Evolutionary conservation across 495 filamentous ascomycete genomes (phyloP).

Genomic region (Endocarpon pusillum): DNA sequence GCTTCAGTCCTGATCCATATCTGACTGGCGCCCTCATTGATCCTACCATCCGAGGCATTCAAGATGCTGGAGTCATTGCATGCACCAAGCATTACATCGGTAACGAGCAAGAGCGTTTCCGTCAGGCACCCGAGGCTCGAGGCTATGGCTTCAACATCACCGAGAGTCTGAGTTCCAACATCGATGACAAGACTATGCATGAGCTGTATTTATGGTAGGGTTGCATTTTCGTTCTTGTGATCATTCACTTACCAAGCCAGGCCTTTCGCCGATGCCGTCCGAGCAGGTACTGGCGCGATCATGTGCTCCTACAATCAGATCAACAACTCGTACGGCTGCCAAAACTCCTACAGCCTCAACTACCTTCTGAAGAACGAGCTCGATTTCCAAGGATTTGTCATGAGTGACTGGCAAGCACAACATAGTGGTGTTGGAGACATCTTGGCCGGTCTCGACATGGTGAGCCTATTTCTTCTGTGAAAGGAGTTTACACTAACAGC

Average conservation of each 20-base stretch:
- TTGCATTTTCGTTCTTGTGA: too few relatives aligned
- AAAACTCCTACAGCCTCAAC: constrained; percentile 61
- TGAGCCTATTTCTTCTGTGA: too few relatives aligned
- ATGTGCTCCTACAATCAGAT: constrained; percentile 93
- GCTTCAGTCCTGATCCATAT: constrained; percentile 53
- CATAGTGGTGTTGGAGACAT: constrained; percentile 65
- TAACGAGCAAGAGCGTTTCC: constrained; percentile 71
- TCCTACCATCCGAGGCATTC: constrained; percentile 64
- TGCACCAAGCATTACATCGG: constrained; percentile 69
- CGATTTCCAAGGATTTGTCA: constrained; percentile 86
- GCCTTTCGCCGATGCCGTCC: constrained; percentile 61
- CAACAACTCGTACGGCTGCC: constrained; percentile 54
- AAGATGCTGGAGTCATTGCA: constrained; percentile 66
- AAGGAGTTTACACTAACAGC: too few relatives aligned
- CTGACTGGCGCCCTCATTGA: constrained; percentile 57
- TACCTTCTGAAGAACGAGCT: constrained; percentile 78
- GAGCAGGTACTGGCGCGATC: constrained; percentile 61
- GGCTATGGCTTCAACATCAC: constrained; percentile 46
- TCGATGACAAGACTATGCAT: constrained; percentile 90
- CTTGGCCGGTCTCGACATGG: constrained; percentile 82
- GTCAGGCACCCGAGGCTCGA: constrained; percentile 46
- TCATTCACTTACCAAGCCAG: constrained; percentile 15
- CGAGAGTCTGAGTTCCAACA: constrained; percentile 56
- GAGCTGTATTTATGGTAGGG: constrained; percentile 79
- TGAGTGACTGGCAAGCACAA: constrained; percentile 83